These are phyloP conservation scores for Casuarina equisetifolia DNA, from an alignment of 306 rosid genomes.

Conservation along the genomic window DNA sequence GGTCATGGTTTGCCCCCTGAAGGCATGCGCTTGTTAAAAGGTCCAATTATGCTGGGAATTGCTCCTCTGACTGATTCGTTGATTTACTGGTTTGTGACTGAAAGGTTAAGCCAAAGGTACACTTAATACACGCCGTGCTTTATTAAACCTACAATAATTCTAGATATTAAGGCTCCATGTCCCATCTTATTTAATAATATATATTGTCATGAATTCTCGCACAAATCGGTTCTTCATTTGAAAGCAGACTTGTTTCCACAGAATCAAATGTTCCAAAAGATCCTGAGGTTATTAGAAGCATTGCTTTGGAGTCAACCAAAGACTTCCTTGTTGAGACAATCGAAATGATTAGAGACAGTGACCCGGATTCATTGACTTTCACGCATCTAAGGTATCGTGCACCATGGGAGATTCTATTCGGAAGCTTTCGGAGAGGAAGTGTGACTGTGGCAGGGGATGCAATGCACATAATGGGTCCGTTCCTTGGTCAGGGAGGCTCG, in stretches of 20 bases:
- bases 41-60: conserved; percentile 40
- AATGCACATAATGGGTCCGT: conserved; percentile 68
- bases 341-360: conserved; percentile 42
- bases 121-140: too few species aligned
- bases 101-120: conserved; percentile 12
- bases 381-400: conserved; percentile 40
- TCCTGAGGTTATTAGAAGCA: conserved; percentile 31
- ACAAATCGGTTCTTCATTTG: too few species aligned
- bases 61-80: conserved; percentile 29
- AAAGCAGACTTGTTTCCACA: conserved; percentile 1
- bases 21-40: conserved; percentile 23
- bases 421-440: conserved; percentile 38
- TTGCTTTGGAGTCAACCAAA: conserved; percentile 32
- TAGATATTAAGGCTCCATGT: too few species aligned
- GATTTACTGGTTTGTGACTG: conserved; percentile 49
- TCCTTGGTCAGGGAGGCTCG: conserved; percentile 65
- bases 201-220: too few species aligned
- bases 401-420: conserved; percentile 40
- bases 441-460: conserved; percentile 65
- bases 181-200: too few species aligned
- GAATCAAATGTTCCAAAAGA: conserved; percentile 37
- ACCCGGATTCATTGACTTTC: conserved; percentile 32
- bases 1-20: conserved; percentile 42
- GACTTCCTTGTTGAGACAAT: conserved; percentile 28
- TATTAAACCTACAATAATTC: too few species aligned